A percentile compares a stretch with the other conserved stretches of the same genome.
These are phyloP conservation scores for Pyronema omphalodes DNA, from an alignment of 495 filamentous ascomycete genomes.

Conservation along the genomic window DNA sequence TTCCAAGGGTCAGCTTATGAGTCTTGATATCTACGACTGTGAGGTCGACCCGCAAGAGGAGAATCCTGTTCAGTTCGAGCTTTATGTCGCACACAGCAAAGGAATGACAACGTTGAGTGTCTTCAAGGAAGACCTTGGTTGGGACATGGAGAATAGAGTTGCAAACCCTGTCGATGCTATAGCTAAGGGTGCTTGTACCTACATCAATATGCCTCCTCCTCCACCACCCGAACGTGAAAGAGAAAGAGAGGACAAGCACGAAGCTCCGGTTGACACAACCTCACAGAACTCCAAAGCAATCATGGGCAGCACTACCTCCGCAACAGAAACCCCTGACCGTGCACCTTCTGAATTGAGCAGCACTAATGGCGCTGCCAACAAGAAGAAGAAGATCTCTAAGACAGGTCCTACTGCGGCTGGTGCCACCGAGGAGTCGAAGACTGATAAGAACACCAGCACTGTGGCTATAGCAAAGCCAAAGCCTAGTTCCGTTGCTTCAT, in stretches of 20 bases:
- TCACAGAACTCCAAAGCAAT: slow-evolving; percentile 8
- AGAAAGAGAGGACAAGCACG: slow-evolving; percentile 33
- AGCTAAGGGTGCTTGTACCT: slow-evolving; percentile 31
- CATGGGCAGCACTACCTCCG: slow-evolving; percentile 25
- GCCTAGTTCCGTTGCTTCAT: slow-evolving; percentile 1
- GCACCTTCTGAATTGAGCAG: slow-evolving; percentile 9
- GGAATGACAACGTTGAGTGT: slow-evolving; percentile 75
- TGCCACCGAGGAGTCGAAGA: slow-evolving; percentile 8
- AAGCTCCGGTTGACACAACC: slow-evolving; percentile 13
- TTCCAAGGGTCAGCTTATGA: slow-evolving; percentile 73
- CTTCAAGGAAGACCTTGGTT: slow-evolving; percentile 74
- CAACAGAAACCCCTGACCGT: slow-evolving; percentile 10
- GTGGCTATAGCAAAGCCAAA: not conserved
- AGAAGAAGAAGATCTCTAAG: slow-evolving; percentile 43
- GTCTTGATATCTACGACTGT: slow-evolving; percentile 65
- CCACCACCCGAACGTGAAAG: slow-evolving; percentile 30
- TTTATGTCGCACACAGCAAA: slow-evolving; percentile 94
- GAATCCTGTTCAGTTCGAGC: slow-evolving; percentile 52
- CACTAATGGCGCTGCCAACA: slow-evolving; percentile 33
- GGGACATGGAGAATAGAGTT: slow-evolving; percentile 70
- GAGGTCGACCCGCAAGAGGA: slow-evolving; percentile 36
- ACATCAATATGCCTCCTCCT: slow-evolving; percentile 19
- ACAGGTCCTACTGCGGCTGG: slow-evolving; percentile 25
- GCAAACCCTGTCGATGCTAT: slow-evolving; percentile 56
- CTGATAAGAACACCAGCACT: slow-evolving; percentile 9